Base-by-base conservation (phyloP, 2,329 filamentous ascomycete species). In the Fusarium irregulare region DNA sequence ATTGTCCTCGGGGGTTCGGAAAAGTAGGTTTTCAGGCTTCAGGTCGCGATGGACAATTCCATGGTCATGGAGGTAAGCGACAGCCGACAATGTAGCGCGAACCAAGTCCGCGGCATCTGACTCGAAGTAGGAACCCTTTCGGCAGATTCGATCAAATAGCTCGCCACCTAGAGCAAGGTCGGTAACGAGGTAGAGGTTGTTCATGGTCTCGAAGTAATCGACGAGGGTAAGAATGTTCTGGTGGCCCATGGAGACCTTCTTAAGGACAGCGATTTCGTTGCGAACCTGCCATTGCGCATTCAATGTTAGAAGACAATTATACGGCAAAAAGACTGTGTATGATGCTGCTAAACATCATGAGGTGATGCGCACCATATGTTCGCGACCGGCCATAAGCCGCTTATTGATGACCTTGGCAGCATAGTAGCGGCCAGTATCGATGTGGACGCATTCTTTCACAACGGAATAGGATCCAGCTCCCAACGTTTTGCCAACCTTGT, bases 391-490 rank as follows among this genome's bases (percentile, higher is more conserved):
- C 96, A 99, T 99, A 73, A 99, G 85, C 61, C 95, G 88, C 87
- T 99, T 99, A 84, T 99, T 99, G 82, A 99, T 99, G 69, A 99
- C 96, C 81, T 99, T 99, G 67, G 96, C 95, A 28, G 96, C 96
- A 90, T 98, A 99, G 82, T 98, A 98, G 72, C 94, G 90, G 47
- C 95, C 95, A 1, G 96, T 98, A 75, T 98, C 95, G 77, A 98
- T 98, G 80, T 99, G 96, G 28, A 98, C 94, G 79, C 96, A 99
- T 83, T 99, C 96, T 81, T 98, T 98, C 69, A 99, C 96, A 51
- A 98, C 96, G 40, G 94, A 98, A 83, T 99, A 99, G 60, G 94
- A 98, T 70, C 96, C 96, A 34, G 96, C 94, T 69, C 96, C 96
- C 59, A 99, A 85, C 25, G 96, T 98, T 87, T 99, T 99, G 70